Percentiles rank a stretch among this genome's conserved stretches.
Conservation (phyloP, 106 monocot genomes). For the Cymbidium sinense region DNA sequence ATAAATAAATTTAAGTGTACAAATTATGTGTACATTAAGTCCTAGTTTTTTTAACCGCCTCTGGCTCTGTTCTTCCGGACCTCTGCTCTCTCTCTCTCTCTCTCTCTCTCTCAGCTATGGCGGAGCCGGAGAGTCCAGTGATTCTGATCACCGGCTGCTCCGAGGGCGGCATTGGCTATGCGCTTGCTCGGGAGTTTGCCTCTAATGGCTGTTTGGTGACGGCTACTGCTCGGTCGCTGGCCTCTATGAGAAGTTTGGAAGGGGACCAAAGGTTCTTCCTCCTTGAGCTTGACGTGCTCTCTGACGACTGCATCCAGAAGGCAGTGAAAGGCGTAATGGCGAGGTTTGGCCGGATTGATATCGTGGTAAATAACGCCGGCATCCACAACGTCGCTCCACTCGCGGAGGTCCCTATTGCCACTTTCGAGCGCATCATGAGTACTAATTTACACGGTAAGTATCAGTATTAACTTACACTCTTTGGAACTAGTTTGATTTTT, state of each 20-base stretch:
- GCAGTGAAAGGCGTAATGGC: conserved; percentile 35
- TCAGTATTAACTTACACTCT: too few relatives aligned
- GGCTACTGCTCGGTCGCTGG: conserved; percentile 62
- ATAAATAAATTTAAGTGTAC: too few relatives aligned
- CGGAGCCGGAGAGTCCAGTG: conserved; percentile 26
- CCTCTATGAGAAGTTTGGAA: conserved; percentile 59
- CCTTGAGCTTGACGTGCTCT: conserved; percentile 58
- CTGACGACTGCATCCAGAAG: conserved; percentile 47
- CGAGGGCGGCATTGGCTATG: conserved; percentile 79
- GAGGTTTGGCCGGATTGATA: conserved; percentile 70
- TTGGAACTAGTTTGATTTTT: too few relatives aligned
- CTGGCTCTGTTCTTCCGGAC: too few relatives aligned
- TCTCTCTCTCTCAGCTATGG: background rate
- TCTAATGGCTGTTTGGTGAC: conserved; percentile 52
- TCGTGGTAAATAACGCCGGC: conserved; percentile 91
- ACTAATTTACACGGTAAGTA: conserved; percentile 76
- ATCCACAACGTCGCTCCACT: conserved; percentile 78
- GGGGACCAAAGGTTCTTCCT: conserved; percentile 46
- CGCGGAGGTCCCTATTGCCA: conserved; percentile 66
- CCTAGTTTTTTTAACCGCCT: too few relatives aligned
- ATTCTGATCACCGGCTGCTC: conserved; percentile 91
- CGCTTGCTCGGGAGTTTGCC: conserved; percentile 71
- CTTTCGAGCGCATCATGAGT: conserved; percentile 41
- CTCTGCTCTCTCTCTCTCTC: too few relatives aligned
- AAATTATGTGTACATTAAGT: too few relatives aligned